These are phyloP conservation scores for Smittium culicis DNA, from an alignment of 371 early-diverging fungal genomes.

Conservation along the genomic window DNA sequence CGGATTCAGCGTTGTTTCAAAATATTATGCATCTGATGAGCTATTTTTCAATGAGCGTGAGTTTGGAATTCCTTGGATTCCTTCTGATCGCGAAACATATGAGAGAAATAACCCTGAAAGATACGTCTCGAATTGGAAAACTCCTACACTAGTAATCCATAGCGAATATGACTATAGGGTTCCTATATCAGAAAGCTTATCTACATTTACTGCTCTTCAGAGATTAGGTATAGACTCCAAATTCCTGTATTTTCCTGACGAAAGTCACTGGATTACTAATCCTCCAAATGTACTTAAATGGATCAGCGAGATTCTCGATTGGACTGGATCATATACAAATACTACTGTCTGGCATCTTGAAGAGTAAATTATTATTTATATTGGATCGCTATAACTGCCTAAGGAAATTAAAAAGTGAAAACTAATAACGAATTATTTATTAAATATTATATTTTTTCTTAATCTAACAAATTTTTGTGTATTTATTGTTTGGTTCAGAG, in stretches of 20 bases:
- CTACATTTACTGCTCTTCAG: constrained; percentile 63
- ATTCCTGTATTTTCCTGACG: constrained; percentile 65
- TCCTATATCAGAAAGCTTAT: constrained; percentile 52
- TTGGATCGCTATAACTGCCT: no score
- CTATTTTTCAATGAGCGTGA: constrained; percentile 67
- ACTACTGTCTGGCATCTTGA: constrained; percentile 12
- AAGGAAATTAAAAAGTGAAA: no score
- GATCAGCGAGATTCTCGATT: constrained; percentile 35
- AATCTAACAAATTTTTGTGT: no score
- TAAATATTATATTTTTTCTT: no score
- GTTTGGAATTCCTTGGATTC: constrained; percentile 55
- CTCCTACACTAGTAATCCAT: constrained; percentile 67
- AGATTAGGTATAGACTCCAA: constrained; percentile 52
- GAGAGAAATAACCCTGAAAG: constrained; percentile 55
- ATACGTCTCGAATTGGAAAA: constrained; percentile 55
- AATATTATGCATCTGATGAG: constrained; percentile 64
- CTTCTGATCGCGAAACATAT: constrained; percentile 37
- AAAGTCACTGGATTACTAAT: constrained; percentile 54
- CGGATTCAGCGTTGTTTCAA: constrained; percentile 45
- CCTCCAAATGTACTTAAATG: constrained; percentile 57
- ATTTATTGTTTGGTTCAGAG: no score
- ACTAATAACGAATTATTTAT: no score
- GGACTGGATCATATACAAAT: constrained; percentile 27
- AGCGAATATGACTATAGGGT: constrained; percentile 53
- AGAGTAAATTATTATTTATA: no score